Evolutionary conservation across 257 asterid species (phyloP).

Genomic region (Eustoma russellianum): DNA sequence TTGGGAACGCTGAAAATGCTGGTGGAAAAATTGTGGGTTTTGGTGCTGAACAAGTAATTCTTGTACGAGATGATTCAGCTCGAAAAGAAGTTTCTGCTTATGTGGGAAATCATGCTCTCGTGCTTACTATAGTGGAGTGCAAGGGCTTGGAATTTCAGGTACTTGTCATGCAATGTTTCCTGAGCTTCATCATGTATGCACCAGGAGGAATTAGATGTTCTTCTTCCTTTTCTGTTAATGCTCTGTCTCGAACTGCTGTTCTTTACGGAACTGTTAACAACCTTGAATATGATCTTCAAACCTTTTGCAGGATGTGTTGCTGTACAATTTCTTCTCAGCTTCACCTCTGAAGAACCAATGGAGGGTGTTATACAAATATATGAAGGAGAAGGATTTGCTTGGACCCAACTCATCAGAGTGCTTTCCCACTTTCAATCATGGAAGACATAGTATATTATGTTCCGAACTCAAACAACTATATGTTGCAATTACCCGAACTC

Average conservation of each 20-base stretch:
- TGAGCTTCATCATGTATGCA: background rate
- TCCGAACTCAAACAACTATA: conserved; percentile 59
- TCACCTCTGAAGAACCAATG: conserved; percentile 57
- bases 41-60: conserved; percentile 62
- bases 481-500: conserved; percentile 61
- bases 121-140: conserved; percentile 54
- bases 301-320: conserved; percentile 45
- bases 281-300: background rate
- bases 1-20: conserved; percentile 29
- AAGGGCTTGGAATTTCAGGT: conserved; percentile 76
- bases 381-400: conserved; percentile 33
- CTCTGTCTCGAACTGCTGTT: background rate
- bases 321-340: conserved; percentile 57
- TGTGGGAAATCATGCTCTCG: conserved; percentile 47
- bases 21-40: conserved; percentile 42
- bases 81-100: conserved; percentile 27
- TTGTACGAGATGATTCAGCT: conserved; percentile 46
- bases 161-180: background rate
- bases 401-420: conserved; percentile 22
- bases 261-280: background rate
- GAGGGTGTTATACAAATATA: conserved; percentile 53
- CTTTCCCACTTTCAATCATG: conserved; percentile 37
- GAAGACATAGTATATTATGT: conserved; percentile 49
- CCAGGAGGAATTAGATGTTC: too few relatives aligned
- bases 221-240: background rate